Conservation (phyloP, 176 grass and related monocot species). For the Hyparrhenia diplandra region DNA sequence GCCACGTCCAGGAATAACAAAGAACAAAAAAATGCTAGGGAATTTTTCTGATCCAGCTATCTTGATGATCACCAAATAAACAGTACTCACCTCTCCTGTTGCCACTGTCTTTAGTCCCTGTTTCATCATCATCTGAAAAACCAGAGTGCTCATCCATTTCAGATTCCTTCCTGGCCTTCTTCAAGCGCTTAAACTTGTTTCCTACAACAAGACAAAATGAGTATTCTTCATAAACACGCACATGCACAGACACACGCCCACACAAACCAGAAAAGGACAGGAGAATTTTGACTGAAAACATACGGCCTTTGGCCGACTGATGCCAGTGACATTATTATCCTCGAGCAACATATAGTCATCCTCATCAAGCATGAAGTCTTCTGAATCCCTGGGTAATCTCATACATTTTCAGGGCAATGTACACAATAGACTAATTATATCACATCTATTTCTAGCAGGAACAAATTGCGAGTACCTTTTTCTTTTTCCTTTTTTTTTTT, state of each 20-base stretch:
- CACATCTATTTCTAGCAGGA: neutral
- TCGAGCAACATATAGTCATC: slow-evolving; percentile 97
- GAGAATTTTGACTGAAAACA: neutral
- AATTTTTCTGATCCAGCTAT: no score
- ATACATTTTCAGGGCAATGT: slow-evolving; percentile 17
- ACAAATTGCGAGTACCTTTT: slow-evolving; percentile 47
- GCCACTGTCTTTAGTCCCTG: no score
- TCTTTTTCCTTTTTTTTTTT: slow-evolving; percentile 71
- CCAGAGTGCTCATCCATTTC: no score
- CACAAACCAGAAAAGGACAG: neutral
- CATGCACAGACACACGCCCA: no score
- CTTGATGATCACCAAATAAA: no score
- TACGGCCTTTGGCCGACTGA: slow-evolving; percentile 72
- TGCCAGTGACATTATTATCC: slow-evolving; percentile 86
- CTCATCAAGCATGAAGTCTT: slow-evolving; percentile 80
- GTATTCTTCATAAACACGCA: neutral
- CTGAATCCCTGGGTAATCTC: slow-evolving; percentile 53
- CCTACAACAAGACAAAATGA: slow-evolving; percentile 29
- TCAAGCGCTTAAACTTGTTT: slow-evolving; percentile 84
- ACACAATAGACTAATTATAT: slow-evolving; percentile 10
- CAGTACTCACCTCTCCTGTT: no score
- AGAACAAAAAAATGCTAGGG: no score
- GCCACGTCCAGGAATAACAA: no score
- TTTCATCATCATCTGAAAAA: no score
- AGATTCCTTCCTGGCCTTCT: slow-evolving; percentile 43